Base-by-base conservation (phyloP, 106 monocot genomes). In the Dendrobium catenatum region DNA sequence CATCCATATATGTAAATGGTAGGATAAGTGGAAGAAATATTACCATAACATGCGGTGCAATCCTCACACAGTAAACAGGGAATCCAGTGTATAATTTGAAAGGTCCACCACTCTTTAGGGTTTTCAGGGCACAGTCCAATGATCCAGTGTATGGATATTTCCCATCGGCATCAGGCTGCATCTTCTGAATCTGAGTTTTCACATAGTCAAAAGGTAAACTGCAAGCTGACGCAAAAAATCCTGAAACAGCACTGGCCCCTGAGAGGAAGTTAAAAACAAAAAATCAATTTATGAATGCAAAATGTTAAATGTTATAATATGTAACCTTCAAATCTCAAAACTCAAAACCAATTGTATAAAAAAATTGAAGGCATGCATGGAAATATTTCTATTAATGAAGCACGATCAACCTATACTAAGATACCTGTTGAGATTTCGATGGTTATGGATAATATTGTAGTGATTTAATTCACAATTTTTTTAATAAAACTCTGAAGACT, bases 211-310 rank as follows among this genome's bases (percentile, higher is more conserved):
- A 92, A 6, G 92, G 92, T 75, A 92, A 83, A 79, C 92, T 92
- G 85, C 89, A 92, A 26, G 92, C 92, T 18, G 92, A 80, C 20
- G 92, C 92, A 77, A 86, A 87, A 75, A 92, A 89, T 68, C 92
- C 92, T 15, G 92, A 92, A 46, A 92, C 92, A 79, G 92, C 88
- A 86, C 92, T 92, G 24, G 92, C 92, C 10, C 92, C 92, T 92
- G 86, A 64, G 82, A 58, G 78, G 24, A 77, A n/a, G 18, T 64
- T 61, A 74, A 22, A 41, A 75, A 79, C 55, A 15, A 37, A 72
- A 78, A 24, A 42, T 78, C 3, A 80, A 55, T 15, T 54, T 55
- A 3, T 54, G 24, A 27, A 22, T 5, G 8, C 24, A 22, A 24
- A 51, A 51, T 2, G 64, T 64, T 64, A 24, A 64, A 64, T 64